These are phyloP conservation scores for Fomes fomentarius DNA, from an alignment of 1,284 basidiomycete genomes.

Conservation along the genomic window DNA sequence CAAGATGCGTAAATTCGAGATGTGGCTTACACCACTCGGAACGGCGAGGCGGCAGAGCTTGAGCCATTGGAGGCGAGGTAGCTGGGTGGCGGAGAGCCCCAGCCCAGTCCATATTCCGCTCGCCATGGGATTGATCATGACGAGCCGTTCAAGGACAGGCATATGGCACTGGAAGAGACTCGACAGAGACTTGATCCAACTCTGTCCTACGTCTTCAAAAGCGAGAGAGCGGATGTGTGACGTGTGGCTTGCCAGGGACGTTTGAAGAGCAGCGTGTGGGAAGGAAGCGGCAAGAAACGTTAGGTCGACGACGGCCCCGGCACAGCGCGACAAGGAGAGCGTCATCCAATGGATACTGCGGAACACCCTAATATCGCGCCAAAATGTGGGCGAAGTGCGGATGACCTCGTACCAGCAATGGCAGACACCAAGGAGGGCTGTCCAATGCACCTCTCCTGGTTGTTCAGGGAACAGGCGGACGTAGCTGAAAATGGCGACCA, in stretches of 20 bases:
- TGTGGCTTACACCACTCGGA: too few relatives aligned
- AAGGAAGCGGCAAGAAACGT: not conserved
- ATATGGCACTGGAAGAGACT: not conserved
- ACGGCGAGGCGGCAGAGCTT: too few relatives aligned
- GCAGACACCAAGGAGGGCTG: not conserved
- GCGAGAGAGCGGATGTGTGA: not conserved
- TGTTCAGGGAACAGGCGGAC: too few relatives aligned
- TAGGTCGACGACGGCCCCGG: not conserved
- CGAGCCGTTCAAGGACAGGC: too few relatives aligned
- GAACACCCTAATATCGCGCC: not conserved
- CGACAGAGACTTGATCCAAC: not conserved
- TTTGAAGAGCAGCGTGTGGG: not conserved
- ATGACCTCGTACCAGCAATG: not conserved
- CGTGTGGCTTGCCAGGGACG: too few relatives aligned
- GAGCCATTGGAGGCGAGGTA: too few relatives aligned
- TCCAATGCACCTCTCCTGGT: too few relatives aligned
- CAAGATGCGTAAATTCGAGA: too few relatives aligned
- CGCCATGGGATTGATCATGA: not conserved
- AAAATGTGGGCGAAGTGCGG: not conserved
- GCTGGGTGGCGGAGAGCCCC: too few relatives aligned
- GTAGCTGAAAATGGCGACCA: too few relatives aligned
- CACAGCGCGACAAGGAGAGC: not conserved
- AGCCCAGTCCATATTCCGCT: not conserved
- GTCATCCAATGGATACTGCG: not conserved
- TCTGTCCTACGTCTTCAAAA: not conserved